phyloP scores from a whole-genome alignment of 225 moss, liverwort and hornwort genomes.

The Bryum argenteum region DNA sequence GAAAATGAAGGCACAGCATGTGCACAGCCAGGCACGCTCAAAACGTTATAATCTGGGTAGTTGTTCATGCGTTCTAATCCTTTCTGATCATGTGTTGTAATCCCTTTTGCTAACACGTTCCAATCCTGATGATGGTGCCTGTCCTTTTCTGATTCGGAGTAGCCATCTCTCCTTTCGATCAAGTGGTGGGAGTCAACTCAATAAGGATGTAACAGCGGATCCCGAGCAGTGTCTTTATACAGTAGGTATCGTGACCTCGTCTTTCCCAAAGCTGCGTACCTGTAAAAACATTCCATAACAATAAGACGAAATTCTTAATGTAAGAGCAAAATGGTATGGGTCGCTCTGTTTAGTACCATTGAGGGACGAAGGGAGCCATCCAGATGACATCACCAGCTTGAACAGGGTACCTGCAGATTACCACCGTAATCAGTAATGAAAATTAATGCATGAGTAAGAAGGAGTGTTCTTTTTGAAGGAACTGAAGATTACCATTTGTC shows the following conservation, averaged over 20 bases:
- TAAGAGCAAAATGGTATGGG: too few relatives aligned
- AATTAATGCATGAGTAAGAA: neutral
- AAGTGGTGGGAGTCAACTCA: conserved; percentile 16
- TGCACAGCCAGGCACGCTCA: too few relatives aligned
- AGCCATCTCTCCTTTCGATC: conserved; percentile 5
- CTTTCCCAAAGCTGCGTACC: conserved; percentile 91
- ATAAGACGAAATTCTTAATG: too few relatives aligned
- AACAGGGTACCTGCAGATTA: conserved; percentile 81
- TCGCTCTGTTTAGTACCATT: conserved; percentile 47
- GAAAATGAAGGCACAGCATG: conserved; percentile 9
- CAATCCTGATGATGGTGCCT: neutral
- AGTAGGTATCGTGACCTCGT: conserved; percentile 86
- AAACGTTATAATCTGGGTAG: neutral
- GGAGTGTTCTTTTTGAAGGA: neutral
- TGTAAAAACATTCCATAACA: conserved; percentile 46
- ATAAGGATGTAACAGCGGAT: conserved; percentile 84
- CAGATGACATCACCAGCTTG: conserved; percentile 98
- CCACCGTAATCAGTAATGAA: neutral
- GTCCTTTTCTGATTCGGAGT: neutral
- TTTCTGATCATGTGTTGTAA: conserved; percentile 9
- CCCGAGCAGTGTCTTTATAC: conserved; percentile 88
- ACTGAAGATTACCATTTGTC: conserved; percentile 69
- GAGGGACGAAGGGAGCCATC: conserved; percentile 99
- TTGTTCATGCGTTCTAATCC: neutral
- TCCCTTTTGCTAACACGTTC: neutral